These are phyloP conservation scores for Phytopythium boreale DNA, from an alignment of 352 stramenopile genomes.

Conservation along the genomic window DNA sequence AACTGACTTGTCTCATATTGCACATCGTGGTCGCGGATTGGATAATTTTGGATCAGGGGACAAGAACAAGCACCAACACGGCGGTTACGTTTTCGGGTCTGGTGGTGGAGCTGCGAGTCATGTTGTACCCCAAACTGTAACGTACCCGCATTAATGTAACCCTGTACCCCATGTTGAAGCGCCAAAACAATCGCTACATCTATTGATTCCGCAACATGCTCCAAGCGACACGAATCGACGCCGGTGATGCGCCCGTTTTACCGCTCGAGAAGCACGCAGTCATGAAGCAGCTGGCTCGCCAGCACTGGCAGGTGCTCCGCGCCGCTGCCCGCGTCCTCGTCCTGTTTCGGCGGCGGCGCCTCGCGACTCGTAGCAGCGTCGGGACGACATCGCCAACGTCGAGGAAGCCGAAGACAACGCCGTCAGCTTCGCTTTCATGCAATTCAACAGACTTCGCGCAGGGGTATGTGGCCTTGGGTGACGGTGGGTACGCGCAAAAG, in stretches of 20 bases:
- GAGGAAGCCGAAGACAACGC: not conserved
- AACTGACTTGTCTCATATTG: not conserved
- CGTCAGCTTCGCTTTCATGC: not conserved
- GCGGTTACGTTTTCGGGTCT: not conserved
- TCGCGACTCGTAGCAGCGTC: not conserved
- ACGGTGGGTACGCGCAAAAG: constrained; percentile 21
- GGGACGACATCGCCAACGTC: not conserved
- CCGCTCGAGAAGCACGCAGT: not conserved
- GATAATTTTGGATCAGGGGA: not conserved
- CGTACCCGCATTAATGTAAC: no score
- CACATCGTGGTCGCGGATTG: not conserved
- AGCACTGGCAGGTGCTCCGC: constrained; percentile 28
- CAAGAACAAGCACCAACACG: not conserved
- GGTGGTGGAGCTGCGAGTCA: not conserved
- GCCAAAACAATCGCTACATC: no score
- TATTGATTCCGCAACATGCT: not conserved
- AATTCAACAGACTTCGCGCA: not conserved
- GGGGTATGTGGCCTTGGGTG: constrained; percentile 3
- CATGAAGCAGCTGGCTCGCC: not conserved
- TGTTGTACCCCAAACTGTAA: not conserved
- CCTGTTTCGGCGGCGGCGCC: constrained; percentile 15
- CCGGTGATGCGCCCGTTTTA: not conserved
- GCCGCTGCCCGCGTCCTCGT: constrained; percentile 29
- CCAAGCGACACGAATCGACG: not conserved
- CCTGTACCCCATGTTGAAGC: not conserved